Conservation (phyloP, 768 basidiomycete genomes). For the Russula brevipes region DNA sequence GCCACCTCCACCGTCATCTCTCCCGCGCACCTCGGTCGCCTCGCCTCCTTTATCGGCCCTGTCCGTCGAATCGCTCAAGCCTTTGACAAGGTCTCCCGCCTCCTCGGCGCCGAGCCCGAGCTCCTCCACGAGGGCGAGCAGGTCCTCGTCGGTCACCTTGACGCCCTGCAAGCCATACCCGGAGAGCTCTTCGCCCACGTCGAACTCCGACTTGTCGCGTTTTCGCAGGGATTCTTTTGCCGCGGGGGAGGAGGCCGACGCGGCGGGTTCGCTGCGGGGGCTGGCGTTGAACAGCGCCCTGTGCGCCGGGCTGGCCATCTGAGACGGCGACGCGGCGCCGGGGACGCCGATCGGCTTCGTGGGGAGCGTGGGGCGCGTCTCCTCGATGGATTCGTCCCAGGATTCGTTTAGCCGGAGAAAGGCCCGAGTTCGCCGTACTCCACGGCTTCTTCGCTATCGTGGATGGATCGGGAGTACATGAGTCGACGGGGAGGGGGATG, state of each 20-base stretch:
- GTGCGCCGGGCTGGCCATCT: slow-evolving; percentile 75
- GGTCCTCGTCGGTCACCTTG: slow-evolving; percentile 69
- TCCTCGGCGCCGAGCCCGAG: slow-evolving; percentile 72
- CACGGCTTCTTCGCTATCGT: slow-evolving; percentile 72
- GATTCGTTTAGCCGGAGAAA: slow-evolving; percentile 71
- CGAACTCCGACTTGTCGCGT: slow-evolving; percentile 53
- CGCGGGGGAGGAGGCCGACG: not conserved
- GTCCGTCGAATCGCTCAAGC: slow-evolving; percentile 40
- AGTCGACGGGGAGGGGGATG: slow-evolving; percentile 14
- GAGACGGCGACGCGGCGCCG: slow-evolving; percentile 64
- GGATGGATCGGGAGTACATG: not conserved
- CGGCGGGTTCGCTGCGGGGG: slow-evolving; percentile 18
- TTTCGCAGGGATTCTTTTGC: slow-evolving; percentile 33
- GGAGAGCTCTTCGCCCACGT: slow-evolving; percentile 61
- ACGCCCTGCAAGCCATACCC: slow-evolving; percentile 75
- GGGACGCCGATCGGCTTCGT: slow-evolving; percentile 73
- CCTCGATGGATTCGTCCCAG: slow-evolving; percentile 57
- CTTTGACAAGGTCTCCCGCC: slow-evolving; percentile 70
- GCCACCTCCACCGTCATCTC: not conserved
- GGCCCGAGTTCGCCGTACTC: slow-evolving; percentile 65
- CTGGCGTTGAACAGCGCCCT: slow-evolving; percentile 47
- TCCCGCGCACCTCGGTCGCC: not conserved
- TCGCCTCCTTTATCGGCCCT: slow-evolving; percentile 20
- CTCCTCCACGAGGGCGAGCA: slow-evolving; percentile 63
- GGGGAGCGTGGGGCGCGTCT: slow-evolving; percentile 50